Percentiles rank a stretch among this genome's conserved stretches.
These are phyloP conservation scores for Echinochloa phyllopogon DNA, from an alignment of 176 grass and related monocot species.

Conservation along the genomic window DNA sequence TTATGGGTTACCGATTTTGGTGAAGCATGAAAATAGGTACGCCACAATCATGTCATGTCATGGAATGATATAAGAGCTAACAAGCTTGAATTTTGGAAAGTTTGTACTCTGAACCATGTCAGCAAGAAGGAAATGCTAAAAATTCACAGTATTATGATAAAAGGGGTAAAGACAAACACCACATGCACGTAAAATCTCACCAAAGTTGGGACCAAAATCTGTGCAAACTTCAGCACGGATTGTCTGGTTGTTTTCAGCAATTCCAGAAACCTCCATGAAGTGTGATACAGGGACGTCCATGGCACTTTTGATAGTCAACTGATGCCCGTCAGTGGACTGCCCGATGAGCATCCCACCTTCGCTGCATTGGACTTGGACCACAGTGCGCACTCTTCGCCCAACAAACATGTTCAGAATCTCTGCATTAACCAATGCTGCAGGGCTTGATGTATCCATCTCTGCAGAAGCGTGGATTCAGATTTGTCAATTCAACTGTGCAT, in stretches of 20 bases:
- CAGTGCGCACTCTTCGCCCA: constrained; percentile 75
- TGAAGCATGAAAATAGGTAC: constrained; percentile 7
- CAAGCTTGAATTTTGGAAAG: not conserved
- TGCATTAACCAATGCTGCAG: constrained; percentile 75
- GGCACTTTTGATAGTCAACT: constrained; percentile 72
- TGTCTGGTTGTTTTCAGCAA: constrained; percentile 71
- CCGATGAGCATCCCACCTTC: constrained; percentile 64
- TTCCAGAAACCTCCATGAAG: constrained; percentile 81
- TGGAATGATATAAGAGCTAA: constrained; percentile 2
- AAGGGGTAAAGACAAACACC: not conserved
- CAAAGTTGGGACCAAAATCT: constrained; percentile 82
- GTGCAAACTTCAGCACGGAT: constrained; percentile 81
- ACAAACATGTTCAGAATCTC: constrained; percentile 70
- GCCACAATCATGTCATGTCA: not conserved
- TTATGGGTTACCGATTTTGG: not conserved
- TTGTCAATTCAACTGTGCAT: constrained; percentile 6
- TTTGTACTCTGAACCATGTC: not conserved
- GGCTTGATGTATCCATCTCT: constrained; percentile 89
- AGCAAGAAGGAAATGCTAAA: not conserved
- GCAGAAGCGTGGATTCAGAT: constrained; percentile 10
- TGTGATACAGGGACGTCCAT: constrained; percentile 42
- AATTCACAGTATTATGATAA: not conserved
- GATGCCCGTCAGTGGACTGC: constrained; percentile 73
- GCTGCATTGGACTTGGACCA: constrained; percentile 66
- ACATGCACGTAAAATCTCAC: constrained; percentile 47